Evolutionary conservation across 306 rosid genomes (phyloP).

Genomic region (Coriaria nepalensis): DNA sequence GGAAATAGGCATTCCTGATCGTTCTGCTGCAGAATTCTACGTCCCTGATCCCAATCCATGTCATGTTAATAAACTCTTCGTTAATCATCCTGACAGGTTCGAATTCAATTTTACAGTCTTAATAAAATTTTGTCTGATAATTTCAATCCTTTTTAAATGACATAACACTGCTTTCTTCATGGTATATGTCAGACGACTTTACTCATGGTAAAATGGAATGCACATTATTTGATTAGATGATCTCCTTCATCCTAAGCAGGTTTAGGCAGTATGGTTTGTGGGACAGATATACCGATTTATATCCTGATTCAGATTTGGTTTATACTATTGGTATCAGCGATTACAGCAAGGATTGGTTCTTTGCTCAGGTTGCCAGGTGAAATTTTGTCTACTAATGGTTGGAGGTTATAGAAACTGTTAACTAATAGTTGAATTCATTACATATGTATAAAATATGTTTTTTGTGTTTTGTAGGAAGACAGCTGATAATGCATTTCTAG

Average conservation of each 20-base stretch:
- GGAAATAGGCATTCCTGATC: constrained; percentile 95
- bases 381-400: no score
- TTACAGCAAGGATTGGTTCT: constrained; percentile 36
- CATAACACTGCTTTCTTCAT: no score
- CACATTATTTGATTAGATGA: no score
- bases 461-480: constrained; percentile 35
- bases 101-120: not conserved
- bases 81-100: constrained; percentile 76
- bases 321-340: constrained; percentile 32
- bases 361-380: constrained; percentile 47
- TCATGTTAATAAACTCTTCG: constrained; percentile 63
- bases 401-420: no score
- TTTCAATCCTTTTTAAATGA: not conserved
- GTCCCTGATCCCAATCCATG: constrained; percentile 82
- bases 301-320: constrained; percentile 31
- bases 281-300: constrained; percentile 37
- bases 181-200: no score
- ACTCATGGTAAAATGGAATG: no score
- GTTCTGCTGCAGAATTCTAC: constrained; percentile 72
- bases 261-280: constrained; percentile 44
- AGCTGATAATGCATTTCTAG: constrained; percentile 39
- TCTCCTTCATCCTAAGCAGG: no score
- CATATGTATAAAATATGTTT: no score
- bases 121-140: no score
- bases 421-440: no score